Evolutionary conservation across 352 stramenopile species (phyloP), one percentile per base, ranked within the genome.

Genomic region (Phytophthora pisi): DNA sequence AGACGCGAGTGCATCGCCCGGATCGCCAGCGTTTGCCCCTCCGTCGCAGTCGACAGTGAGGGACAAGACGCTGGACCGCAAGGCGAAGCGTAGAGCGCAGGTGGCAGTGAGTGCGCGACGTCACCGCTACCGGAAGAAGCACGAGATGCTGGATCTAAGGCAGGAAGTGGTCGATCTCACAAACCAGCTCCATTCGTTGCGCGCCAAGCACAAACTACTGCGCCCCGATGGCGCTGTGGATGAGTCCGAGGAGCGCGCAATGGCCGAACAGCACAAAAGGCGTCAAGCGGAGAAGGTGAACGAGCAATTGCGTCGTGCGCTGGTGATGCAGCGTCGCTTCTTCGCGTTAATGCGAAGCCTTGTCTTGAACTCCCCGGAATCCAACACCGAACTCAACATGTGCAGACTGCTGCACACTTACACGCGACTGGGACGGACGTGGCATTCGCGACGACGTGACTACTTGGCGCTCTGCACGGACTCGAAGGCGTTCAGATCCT

Each of bases 371-470:
- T 71, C 65, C 0, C 18, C 70, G 2, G 47, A 71, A 11, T 61
- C 57, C 8, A 77, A 70, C 51, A 59, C 78, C 7, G 53, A 81
- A 20, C 60, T 89, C 8, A 85, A 88, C 67, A 79, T 88, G 75
- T 61, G 66, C 26, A 74, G 76, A 28, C 46, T 88, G 23, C 50
- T 90, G 16, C 79, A 90, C 54, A 89, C 78, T 6, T 88, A 80
- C 69, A 89, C 79, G n/a, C 72, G 63, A 5, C 38, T 89, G n/a
- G 75, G 77, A 15, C 68, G 46, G 38, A 77, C 74, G 34, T 30
- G 61, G n/a, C 70, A 68, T 11, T 66, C 74, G n/a, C 77, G 81
- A 8, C 50, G 50, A 28, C 79, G 78, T 11, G 81, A 89, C 64
- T 83, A 77, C 61, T 60, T 85, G 23, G 52, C 58, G 20, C 71